Conservation (phyloP, 2,329 filamentous ascomycete genomes). For the Colletotrichum sp. region DNA sequence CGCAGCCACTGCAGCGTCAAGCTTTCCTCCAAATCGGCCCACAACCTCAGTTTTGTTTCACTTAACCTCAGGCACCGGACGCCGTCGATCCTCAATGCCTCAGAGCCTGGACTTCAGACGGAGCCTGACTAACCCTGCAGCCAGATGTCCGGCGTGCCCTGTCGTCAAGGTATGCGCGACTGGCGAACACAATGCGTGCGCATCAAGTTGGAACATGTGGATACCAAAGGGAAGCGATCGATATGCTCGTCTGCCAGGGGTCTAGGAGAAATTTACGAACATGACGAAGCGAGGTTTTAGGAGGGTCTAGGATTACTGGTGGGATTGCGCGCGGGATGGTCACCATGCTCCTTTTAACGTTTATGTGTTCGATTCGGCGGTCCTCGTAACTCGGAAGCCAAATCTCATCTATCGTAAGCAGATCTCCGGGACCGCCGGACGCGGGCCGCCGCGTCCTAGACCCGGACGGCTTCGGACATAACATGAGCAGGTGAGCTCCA, state of each 20-base stretch:
- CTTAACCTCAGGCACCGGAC: slow-evolving; percentile 7
- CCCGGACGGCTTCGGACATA: neutral
- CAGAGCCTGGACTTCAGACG: slow-evolving; percentile 13
- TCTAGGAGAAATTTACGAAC: neutral
- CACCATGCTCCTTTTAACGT: neutral
- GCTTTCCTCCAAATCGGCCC: slow-evolving; percentile 1
- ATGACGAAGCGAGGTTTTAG: neutral
- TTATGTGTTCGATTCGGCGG: neutral
- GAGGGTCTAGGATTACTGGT: neutral
- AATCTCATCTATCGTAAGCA: neutral
- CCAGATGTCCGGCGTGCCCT: neutral
- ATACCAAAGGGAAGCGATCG: neutral
- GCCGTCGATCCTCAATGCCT: slow-evolving; percentile 3
- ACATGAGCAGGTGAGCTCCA: neutral
- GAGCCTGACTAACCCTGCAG: neutral
- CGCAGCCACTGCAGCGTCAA: slow-evolving; percentile 2
- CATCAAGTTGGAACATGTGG: neutral
- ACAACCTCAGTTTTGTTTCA: slow-evolving; percentile 20
- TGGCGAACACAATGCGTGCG: neutral
- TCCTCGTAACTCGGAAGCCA: neutral
- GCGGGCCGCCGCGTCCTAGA: neutral
- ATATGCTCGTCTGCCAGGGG: neutral
- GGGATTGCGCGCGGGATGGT: neutral
- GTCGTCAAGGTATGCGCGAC: neutral
- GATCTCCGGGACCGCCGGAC: neutral